Evolutionary conservation across 75 land plant species (phyloP).

Genomic region (Pseudotsuga menziesii): DNA sequence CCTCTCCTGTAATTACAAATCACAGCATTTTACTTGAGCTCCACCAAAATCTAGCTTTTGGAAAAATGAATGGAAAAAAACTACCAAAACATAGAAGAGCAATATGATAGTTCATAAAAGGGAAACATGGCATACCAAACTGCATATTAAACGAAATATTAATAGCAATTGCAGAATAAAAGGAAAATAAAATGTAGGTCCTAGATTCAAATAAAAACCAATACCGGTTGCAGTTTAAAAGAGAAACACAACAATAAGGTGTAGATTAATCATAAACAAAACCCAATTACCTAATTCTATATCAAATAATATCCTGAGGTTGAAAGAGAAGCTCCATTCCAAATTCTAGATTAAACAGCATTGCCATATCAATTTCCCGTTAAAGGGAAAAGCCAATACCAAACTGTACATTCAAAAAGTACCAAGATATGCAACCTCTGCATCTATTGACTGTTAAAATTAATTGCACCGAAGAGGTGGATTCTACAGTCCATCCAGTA

Average conservation of each 20-base stretch:
- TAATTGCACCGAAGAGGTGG: too few relatives aligned
- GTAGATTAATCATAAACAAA: neutral
- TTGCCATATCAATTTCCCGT: neutral
- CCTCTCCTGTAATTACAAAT: constrained; percentile 31
- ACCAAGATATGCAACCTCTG: too few relatives aligned
- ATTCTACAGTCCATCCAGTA: too few relatives aligned
- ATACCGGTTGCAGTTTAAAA: neutral
- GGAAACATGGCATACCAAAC: neutral
- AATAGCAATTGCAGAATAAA: neutral
- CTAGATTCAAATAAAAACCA: neutral
- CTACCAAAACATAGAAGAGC: neutral
- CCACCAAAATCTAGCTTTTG: neutral
- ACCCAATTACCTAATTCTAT: neutral
- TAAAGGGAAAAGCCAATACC: neutral
- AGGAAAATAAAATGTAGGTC: neutral
- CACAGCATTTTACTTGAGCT: neutral
- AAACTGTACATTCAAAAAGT: neutral
- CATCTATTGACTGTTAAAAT: too few relatives aligned
- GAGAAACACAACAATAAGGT: neutral
- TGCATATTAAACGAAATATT: neutral
- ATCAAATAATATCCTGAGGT: neutral
- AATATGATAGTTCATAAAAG: neutral
- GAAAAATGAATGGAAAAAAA: neutral
- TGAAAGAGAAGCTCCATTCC: neutral
- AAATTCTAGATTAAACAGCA: neutral